Evolutionary conservation across 305 asterid species (phyloP), one percentile per base, ranked within the genome.

Genomic region (Salvia sclarea): DNA sequence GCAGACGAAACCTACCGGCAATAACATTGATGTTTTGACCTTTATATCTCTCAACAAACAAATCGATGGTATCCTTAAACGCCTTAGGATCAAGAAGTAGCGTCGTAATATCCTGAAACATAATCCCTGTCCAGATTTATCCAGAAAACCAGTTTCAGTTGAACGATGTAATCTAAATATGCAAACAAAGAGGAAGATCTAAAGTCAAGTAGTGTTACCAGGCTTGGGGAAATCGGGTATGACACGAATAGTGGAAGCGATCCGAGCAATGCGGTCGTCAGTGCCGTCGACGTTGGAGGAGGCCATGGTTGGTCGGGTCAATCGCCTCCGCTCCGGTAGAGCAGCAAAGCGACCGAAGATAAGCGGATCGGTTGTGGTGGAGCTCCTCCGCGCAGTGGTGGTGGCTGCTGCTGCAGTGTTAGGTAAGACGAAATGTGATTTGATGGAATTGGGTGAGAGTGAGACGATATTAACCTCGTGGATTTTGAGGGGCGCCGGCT

Each of bases 171-270:
- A 0, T 20, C 68, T 66, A 54, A 37, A 61, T n/a, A 53, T 1
- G 8, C n/a, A 49, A 61, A 21, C 14, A 57, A 4, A 75, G 14
- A 5, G 3, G 38, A 53, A 53, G 50, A 57, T 50, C 45, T 8
- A 41, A 52, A 49, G 24, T 33, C 49, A 60, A 56, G 31, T 37
- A 3, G 31, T 0, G 9, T 74, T 61, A 88, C 92, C 97, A 13
- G 97, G 94, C 69, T 92, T 90, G 5, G 98, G 98, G 59, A 92
- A 92, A 75, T 92, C 92, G 48, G 93, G 95, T 56, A 90, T 92
- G 84, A 90, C 92, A 49, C 96, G 84, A 40, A 92, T 92, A 78
- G 85, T 54, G 54, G 95, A 80, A 13, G 95, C 78, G 80, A 92
- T 92, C 71, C 84, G 83, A 6, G 84, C 31, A 82, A 90, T 80